Conservation (phyloP, 352 stramenopile genomes). For the Aphanomyces stellatus region DNA sequence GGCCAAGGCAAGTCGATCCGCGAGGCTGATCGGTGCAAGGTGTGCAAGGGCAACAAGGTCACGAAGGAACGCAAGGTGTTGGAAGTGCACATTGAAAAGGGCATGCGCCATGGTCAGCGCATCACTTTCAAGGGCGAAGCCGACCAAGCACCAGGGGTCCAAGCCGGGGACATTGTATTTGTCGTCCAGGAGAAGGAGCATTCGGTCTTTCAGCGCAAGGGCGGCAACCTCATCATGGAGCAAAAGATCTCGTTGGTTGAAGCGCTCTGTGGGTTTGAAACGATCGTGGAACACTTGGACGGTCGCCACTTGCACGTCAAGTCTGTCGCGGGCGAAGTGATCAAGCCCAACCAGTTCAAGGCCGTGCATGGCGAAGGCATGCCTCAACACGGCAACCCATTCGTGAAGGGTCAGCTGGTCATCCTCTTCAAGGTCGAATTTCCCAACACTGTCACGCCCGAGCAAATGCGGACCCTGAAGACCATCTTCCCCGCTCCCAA, state of each 20-base stretch:
- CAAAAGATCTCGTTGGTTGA: constrained; percentile 95
- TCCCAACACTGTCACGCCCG: constrained; percentile 76
- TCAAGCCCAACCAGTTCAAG: constrained; percentile 92
- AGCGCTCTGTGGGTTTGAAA: constrained; percentile 85
- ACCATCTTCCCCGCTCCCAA: constrained; percentile 43
- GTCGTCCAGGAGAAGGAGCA: constrained; percentile 98
- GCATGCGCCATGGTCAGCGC: constrained; percentile 95
- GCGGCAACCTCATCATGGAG: constrained; percentile 93
- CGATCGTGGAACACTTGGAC: constrained; percentile 91
- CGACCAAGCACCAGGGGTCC: constrained; percentile 91
- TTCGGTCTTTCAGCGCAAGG: constrained; percentile 93
- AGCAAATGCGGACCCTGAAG: constrained; percentile 74
- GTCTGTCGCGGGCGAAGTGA: constrained; percentile 88
- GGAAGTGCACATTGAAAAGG: constrained; percentile 98
- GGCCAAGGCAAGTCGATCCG: constrained; percentile 92
- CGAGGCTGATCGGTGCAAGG: constrained; percentile 90
- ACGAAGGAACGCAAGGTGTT: constrained; percentile 97
- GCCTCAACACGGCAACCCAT: constrained; percentile 96
- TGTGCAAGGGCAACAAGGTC: constrained; percentile 91
- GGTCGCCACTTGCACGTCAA: constrained; percentile 89
- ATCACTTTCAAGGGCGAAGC: constrained; percentile 96
- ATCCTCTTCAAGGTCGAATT: constrained; percentile 98
- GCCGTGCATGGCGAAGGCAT: constrained; percentile 95
- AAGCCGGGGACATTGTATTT: constrained; percentile 94
- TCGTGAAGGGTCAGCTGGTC: constrained; percentile 97